phyloP scores from a whole-genome alignment of 2,329 filamentous ascomycete genomes.

The Ophioceras dolichostomum region DNA sequence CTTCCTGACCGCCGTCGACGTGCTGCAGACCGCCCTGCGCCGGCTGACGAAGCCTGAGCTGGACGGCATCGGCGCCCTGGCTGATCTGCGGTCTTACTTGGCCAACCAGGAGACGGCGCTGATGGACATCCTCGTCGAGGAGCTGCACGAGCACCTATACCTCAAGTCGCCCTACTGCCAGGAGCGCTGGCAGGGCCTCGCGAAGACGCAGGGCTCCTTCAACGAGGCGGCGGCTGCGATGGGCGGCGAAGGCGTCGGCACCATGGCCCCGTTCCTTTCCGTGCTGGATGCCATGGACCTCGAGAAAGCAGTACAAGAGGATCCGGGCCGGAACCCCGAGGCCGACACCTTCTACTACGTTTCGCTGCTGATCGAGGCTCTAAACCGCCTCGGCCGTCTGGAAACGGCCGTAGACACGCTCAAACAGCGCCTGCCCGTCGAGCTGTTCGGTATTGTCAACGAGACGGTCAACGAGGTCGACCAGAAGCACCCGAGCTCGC shows the following conservation, averaged over 20 bases:
- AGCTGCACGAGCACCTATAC: constrained; percentile 93
- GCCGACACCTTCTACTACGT: constrained; percentile 94
- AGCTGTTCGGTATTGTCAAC: constrained; percentile 86
- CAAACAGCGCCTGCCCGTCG: constrained; percentile 85
- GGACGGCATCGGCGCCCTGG: constrained; percentile 80
- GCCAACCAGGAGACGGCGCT: constrained; percentile 85
- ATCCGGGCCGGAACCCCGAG: constrained; percentile 86
- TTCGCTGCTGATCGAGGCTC: constrained; percentile 70
- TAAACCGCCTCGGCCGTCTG: constrained; percentile 80
- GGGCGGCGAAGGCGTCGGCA: too few relatives aligned
- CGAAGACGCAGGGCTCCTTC: constrained; percentile 45
- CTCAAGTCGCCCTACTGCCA: constrained; percentile 97
- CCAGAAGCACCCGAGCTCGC: constrained; percentile 75
- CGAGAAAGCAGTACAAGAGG: constrained; percentile 58
- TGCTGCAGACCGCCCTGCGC: constrained; percentile 75
- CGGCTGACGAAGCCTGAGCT: constrained; percentile 79
- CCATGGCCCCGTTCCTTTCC: constrained; percentile 41
- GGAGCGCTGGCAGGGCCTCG: constrained; percentile 81
- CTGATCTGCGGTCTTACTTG: constrained; percentile 76
- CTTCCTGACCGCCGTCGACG: constrained; percentile 84
- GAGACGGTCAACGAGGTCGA: constrained; percentile 93
- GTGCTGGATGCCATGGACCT: constrained; percentile 50
- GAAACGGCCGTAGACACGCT: constrained; percentile 81
- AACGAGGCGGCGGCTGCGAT: constrained; percentile 3
- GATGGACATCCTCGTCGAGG: constrained; percentile 93